These are phyloP conservation scores for Gracilaria gracilis DNA, from an alignment of 23 red algal genomes.

Conservation along the genomic window DNA sequence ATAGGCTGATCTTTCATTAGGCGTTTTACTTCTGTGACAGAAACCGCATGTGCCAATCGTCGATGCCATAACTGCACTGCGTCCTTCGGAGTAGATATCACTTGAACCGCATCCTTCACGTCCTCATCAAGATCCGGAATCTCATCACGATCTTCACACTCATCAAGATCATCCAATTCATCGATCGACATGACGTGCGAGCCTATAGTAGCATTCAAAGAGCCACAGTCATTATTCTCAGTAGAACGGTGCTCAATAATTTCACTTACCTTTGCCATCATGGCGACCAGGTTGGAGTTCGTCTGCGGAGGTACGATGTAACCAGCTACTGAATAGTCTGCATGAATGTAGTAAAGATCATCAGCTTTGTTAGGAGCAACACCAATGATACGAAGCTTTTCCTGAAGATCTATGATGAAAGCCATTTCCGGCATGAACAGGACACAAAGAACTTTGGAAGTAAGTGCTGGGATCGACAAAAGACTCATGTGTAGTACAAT, in stretches of 20 bases:
- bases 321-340: background rate
- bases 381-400: background rate
- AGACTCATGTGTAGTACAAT: no score
- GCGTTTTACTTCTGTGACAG: background rate
- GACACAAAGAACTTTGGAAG: background rate
- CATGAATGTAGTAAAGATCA: slow-evolving; percentile 2
- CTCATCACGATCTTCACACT: no score
- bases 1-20: background rate
- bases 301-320: no score
- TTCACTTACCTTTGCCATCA: background rate
- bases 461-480: background rate
- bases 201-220: background rate
- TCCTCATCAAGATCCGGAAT: no score
- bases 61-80: no score
- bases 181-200: background rate
- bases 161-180: no score
- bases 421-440: background rate
- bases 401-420: background rate
- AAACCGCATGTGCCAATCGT: no score
- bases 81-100: no score
- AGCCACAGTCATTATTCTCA: background rate
- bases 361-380: background rate
- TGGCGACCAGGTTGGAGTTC: background rate
- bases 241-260: background rate
- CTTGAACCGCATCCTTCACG: no score